Base-by-base conservation (phyloP, 2,329 filamentous ascomycete species). In the Phaeoacremonium minimum region DNA sequence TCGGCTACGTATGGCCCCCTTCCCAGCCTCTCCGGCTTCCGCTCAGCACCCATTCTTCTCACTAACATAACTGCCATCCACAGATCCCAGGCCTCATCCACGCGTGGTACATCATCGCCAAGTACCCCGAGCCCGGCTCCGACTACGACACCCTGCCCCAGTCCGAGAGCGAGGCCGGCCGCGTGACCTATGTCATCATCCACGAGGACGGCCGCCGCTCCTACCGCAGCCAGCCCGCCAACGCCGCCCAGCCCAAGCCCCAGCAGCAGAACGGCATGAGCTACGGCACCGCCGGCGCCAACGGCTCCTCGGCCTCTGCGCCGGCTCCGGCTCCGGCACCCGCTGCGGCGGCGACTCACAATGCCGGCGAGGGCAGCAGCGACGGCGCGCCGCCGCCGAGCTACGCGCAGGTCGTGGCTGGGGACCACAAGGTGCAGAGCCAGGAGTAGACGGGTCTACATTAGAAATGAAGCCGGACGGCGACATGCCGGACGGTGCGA, bases 61-160 rank as follows among this genome's bases (percentile, higher is more conserved):
- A 40, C 43, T 15, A 17, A 13, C 15, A 28, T 32, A 3, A n/a
- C 17, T 15, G 6, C 28, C 9, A 7, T 9, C 18, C 28, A 15
- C 47, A 74, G 68, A 63, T 97, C 42, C 91, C 91, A 15, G 91
- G 91, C 43, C 83, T 97, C 33, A 69, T 98, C 3, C 93, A 98
- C 68, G 80, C 90, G 45, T 97, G 93, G 91, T 98, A 97, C 74
- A 95, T 97, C 63, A 96, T 98, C 64, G 78, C 87, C 53, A 85
- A 87, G 57, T 87, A 84, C 60, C 93, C 93, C 40, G 91, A 96
- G 43, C 49, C 75, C 28, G 72, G 82, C 40, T 76, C 75, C 60
- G 78, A 84, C 45, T 89, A 93, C 63, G 77, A 87, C 48, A 44
- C 65, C 70, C 64, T 75, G 5, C 77, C 80, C 36, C 74, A 77